Percentiles rank a stretch among this genome's conserved stretches.
Conservation (phyloP, 73 alveolate species). For the Symbiodinium natans region DNA sequence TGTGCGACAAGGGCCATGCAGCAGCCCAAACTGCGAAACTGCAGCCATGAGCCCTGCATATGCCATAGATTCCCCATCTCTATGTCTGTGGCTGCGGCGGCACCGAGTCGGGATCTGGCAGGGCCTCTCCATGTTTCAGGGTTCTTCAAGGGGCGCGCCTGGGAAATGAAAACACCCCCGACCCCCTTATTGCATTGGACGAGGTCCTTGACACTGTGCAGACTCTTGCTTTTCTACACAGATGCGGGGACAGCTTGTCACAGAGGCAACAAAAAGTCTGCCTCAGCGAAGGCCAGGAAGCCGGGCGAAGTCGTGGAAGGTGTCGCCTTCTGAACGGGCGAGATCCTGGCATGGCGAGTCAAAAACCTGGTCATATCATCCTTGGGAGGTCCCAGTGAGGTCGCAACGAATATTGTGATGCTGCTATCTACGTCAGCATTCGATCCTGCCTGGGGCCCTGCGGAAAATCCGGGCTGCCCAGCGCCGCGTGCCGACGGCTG, state of each 20-base stretch:
- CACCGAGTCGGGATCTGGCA: background rate
- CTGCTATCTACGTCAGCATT: background rate
- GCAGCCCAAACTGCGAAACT: background rate
- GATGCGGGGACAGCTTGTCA: too few species aligned
- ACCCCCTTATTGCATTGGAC: too few species aligned
- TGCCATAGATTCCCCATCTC: background rate
- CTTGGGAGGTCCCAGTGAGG: too few species aligned
- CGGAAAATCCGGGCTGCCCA: background rate
- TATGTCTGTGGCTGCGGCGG: background rate
- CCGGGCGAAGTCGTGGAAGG: background rate
- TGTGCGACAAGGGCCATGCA: background rate
- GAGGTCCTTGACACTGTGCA: too few species aligned
- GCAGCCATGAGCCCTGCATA: background rate
- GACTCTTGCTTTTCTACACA: too few species aligned
- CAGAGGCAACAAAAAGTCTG: too few species aligned
- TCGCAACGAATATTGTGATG: too few species aligned
- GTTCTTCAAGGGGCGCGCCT: too few species aligned
- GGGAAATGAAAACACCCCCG: too few species aligned
- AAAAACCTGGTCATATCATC: too few species aligned
- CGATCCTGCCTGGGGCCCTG: constrained; percentile 12
- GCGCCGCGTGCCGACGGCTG: background rate
- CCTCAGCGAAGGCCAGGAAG: background rate
- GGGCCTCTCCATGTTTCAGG: too few species aligned
- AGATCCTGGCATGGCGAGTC: too few species aligned
- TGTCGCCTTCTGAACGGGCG: background rate